Evolutionary conservation across 176 grass and related monocot species (phyloP).

Genomic region (Avena eriantha): DNA sequence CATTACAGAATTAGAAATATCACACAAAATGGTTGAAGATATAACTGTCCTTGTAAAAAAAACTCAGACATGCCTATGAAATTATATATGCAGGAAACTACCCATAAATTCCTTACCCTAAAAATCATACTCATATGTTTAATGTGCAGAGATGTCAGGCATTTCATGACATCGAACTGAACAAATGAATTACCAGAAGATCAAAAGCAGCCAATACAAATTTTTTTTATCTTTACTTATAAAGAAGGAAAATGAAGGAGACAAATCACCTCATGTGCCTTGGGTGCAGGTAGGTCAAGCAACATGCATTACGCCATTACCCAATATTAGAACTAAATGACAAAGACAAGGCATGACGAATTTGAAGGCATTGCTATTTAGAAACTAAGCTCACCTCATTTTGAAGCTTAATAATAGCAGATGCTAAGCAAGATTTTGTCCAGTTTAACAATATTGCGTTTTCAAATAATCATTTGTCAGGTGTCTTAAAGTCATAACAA

Average conservation of each 20-base stretch:
- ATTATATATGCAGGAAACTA: background rate
- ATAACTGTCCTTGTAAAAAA: constrained; percentile 9
- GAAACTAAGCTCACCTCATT: background rate
- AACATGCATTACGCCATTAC: background rate
- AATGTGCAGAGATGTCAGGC: background rate
- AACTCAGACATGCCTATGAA: constrained; percentile 30
- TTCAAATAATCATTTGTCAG: background rate
- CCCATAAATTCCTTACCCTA: background rate
- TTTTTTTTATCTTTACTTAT: background rate
- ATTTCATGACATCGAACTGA: constrained; percentile 27
- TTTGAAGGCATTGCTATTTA: background rate
- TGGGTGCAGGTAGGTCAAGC: constrained; percentile 1
- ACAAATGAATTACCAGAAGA: background rate
- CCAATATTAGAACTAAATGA: background rate
- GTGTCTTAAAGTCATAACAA: background rate
- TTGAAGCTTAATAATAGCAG: constrained; percentile 6
- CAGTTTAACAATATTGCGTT: constrained; percentile 1
- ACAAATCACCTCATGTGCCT: constrained; percentile 23
- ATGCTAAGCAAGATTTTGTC: background rate
- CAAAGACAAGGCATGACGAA: background rate
- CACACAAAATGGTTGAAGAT: background rate
- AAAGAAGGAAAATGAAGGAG: background rate
- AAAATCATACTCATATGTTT: background rate
- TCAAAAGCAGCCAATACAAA: background rate
- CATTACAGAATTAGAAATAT: constrained; percentile 22